Base-by-base conservation (phyloP, 225 moss, liverwort and hornwort genomes). In the Physcomitrium patens region DNA sequence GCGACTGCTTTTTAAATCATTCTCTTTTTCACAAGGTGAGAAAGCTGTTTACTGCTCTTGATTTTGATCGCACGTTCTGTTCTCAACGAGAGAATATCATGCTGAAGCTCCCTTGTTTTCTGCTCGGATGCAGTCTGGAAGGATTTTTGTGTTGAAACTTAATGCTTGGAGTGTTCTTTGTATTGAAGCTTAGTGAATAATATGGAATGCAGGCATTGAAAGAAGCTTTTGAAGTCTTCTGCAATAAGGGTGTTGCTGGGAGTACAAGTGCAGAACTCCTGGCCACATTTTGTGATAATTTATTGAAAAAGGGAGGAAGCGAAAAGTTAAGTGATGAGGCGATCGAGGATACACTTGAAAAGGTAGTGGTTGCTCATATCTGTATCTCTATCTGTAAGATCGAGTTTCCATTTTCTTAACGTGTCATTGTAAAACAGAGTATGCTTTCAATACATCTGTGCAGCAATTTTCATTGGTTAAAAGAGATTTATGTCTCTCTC, bases 241-340 rank as follows among this genome's bases (percentile, higher is more conserved):
- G 94, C 69, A 94, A 94, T 53, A 94, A 94, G 68, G 92, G 90
- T 50, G 94, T 94, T 24, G 94, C 90, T 24, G 94, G 94, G 70
- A 94, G 92, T 76, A 94, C 94, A 17, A 94, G 94, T 83, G 94
- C 92, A 23, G 94, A 94, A 79, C 83, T 94, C 31, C 84, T 94
- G 42, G 94, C 94, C n/a, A 92, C 92, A 56, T 94, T 94, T 70
- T 94, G 94, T 85, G 94, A 94, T 58, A 94, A 92, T 78, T 74
- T 94, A 12, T 69, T 94, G 84, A 94, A 94, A 71, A 94, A 90
- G 63, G 92, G 94, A 24, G 94, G 94, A 48, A 94, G 92, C 75
- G 94, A 94, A 76, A 94, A 90, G 83, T 81, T 94, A 72, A 94
- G 94, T 59, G 94, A 94, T 75, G 94, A 94, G 80, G 94, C 92